Base-by-base conservation (phyloP, 768 basidiomycete species). In the Rhodotorula kratochvilovae region DNA sequence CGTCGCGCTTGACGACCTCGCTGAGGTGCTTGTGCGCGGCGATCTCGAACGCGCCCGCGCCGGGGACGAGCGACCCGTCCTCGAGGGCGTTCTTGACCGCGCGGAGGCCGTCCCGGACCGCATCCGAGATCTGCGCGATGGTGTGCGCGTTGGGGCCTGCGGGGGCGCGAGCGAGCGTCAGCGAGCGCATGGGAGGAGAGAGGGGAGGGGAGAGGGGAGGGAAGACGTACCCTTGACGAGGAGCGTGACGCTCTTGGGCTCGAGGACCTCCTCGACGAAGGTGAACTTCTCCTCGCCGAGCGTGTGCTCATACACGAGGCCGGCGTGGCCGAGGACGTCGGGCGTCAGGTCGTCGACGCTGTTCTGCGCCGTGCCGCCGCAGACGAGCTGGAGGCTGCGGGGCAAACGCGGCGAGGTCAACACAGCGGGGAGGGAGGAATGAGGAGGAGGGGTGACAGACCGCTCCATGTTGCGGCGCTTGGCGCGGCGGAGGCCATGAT, bases 391-490 rank as follows among this genome's bases (percentile, higher is more conserved):
- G 67, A 99, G 81, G 53, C 93, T 95, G 77, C n/a, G 29, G 5
- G 36, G 39, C 13, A 13, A 6, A 13, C 13, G 39, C 8, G 39
- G 39, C 39, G 39, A 39, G 39, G 39, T 39, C 39, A 39, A 13
- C 8, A 39, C 39, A 6, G 39, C 8, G 8, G 39, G 39, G 60
- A n/a, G 21, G 45, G n/a, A 48, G 45, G 6, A 10, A 16, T 43
- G 31, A 19, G 10, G 21, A 6, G 13, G 36, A 42, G 39, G 21
- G 21, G 27, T 2, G 12, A 79, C 85, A 70, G 77, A 92, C 92
- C 94, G 85, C 81, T 99, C 96, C 96, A 99, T 98, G 80, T 99
- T 99, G 78, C 96, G 87, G 79, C 96, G 85, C 84, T 99, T 99
- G 27, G 96, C 96, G 71, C 96, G 85, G 72, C 96, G 86, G 61